phyloP scores from a whole-genome alignment of 345 rosid genomes.

The Linum trigynum region DNA sequence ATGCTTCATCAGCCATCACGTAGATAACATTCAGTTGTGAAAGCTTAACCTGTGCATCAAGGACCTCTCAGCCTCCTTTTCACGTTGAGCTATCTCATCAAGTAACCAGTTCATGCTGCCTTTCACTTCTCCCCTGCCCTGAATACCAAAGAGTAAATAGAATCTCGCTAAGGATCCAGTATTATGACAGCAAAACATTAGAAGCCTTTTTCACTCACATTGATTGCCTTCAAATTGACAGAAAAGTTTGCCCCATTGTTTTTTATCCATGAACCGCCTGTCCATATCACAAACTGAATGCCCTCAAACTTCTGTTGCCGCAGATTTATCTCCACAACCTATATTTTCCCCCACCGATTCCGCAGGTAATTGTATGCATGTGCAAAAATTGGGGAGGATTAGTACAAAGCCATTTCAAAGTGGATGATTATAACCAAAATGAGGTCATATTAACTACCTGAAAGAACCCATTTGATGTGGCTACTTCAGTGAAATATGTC shows the following conservation, averaged over 20 bases:
- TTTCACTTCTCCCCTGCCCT: constrained; percentile 29
- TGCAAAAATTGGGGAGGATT: constrained; percentile 18
- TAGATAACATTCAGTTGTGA: not conserved
- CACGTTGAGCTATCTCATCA: constrained; percentile 47
- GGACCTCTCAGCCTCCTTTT: constrained; percentile 62
- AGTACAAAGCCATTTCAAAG: constrained; percentile 4
- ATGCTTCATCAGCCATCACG: not conserved
- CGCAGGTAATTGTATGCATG: constrained; percentile 17
- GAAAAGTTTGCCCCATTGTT: constrained; percentile 26
- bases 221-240: constrained; percentile 25
- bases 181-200: not conserved
- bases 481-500: constrained; percentile 39
- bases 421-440: not conserved
- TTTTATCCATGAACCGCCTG: not conserved
- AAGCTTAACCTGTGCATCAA: constrained; percentile 49
- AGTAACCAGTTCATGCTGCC: constrained; percentile 51
- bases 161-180: not conserved
- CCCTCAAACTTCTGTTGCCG: not conserved
- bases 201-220: constrained; percentile 26
- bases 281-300: not conserved
- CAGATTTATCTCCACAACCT: not conserved
- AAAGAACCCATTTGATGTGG: constrained; percentile 13
- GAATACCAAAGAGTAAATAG: constrained; percentile 2
- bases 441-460: too few relatives aligned
- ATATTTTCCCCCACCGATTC: not conserved